Evolutionary conservation across 768 basidiomycete species (phyloP), one percentile per base, ranked within the genome.

Genomic region (Auricularia sp.): DNA sequence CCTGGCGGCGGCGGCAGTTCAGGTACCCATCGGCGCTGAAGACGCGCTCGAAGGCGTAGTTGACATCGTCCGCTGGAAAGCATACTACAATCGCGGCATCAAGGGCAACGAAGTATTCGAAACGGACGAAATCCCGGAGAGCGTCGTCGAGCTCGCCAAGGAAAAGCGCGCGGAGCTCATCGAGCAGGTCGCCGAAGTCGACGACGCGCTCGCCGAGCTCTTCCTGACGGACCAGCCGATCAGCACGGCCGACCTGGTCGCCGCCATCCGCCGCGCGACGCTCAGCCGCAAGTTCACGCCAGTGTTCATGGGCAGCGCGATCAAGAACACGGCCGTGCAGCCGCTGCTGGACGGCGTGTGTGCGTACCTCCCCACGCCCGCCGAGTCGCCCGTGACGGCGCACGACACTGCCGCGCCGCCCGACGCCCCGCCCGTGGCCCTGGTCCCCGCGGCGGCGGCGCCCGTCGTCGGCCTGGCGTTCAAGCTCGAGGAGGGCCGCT

Each of bases 401-500:
- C 86, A 93, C 68, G 95, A 97, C 71, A 88, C 88, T 0, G 81
- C 80, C n/a, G 79, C 84, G 1, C 85, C 90, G 0, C 72, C 81
- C 0, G 77, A 78, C 33, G 81, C 90, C 0, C 86, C 91, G 6
- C 83, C 83, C 18, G 85, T 97, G 6, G 81, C 86, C 0, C 83
- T 98, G 18, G 79, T 81, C 8, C 93, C 95, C 36, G 94, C 94
- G 7, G 85, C 91, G 0, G 82, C 85, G 35, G 91, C 91, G 0
- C 92, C 95, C 3, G 80, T 98, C 35, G 90, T 99, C 65, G 95
- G 91, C 7, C 79, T 99, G 61, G 97, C 97, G 12, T 99, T 99
- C 84, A 99, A 99, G 79, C 80, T 99, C 56, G 97, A 99, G 75
- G 97, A 99, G 78, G 95, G 96, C 3, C 83, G 91, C 29, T 99